phyloP scores from a whole-genome alignment of 2,329 filamentous ascomycete genomes.

The Sporothrix mexicana region DNA sequence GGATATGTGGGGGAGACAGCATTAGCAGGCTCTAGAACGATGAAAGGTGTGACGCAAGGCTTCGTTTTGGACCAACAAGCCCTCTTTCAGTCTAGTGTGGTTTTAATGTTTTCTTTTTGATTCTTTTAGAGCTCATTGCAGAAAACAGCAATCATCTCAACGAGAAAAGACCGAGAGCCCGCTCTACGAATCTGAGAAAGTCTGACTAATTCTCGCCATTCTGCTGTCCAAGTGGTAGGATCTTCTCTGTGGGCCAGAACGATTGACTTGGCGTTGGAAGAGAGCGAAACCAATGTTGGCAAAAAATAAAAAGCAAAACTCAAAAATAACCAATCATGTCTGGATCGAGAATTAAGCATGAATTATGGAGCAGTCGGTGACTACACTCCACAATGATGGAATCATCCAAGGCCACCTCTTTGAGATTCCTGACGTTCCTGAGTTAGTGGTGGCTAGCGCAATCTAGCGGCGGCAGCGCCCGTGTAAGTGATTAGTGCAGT shows the following conservation, averaged over 20 bases:
- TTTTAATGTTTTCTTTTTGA: too few species aligned
- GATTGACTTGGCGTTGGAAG: neutral
- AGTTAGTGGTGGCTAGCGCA: neutral
- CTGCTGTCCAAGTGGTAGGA: neutral
- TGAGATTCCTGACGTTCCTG: neutral
- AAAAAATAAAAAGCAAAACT: neutral
- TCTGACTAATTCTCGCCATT: neutral
- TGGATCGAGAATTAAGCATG: neutral
- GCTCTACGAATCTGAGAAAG: neutral
- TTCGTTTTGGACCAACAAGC: neutral
- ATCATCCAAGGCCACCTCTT: neutral
- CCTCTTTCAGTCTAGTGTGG: neutral
- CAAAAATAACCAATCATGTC: neutral
- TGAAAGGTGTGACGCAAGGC: neutral
- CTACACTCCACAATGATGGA: too few species aligned
- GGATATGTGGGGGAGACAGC: neutral
- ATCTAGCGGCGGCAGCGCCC: constrained; percentile 21
- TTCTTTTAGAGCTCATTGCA: too few species aligned
- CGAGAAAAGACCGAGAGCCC: neutral
- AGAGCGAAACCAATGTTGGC: too few species aligned
- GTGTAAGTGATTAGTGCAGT: neutral
- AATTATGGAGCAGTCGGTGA: neutral
- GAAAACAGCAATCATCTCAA: too few species aligned
- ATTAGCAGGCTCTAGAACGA: neutral
- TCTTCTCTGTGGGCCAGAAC: constrained; percentile 6